A percentile compares a stretch with the other conserved stretches of the same genome.
These are phyloP conservation scores for Begonia masoniana DNA, from an alignment of 306 rosid genomes.

Conservation along the genomic window DNA sequence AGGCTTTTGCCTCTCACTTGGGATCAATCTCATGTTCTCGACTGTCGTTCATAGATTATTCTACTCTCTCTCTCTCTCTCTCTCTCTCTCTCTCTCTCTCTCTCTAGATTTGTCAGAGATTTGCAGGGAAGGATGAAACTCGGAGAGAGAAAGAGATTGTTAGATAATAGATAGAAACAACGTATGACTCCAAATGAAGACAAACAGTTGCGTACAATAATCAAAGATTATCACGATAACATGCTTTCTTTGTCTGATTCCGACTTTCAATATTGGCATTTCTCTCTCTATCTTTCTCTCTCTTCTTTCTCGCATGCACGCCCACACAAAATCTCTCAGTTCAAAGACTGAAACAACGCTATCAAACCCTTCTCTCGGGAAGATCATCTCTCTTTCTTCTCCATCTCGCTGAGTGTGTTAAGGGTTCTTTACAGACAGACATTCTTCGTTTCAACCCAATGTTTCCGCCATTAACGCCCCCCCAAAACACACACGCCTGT, in stretches of 20 bases:
- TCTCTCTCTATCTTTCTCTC: neutral
- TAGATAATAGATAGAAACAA: too few species aligned
- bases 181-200: neutral
- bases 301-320: neutral
- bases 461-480: slow-evolving; percentile 7
- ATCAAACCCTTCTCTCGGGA: slow-evolving; percentile 17
- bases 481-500: too few species aligned
- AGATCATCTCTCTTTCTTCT: slow-evolving; percentile 24
- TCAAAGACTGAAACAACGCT: neutral
- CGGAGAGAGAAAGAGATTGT: too few species aligned
- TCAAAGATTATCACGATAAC: slow-evolving; percentile 1
- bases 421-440: slow-evolving; percentile 25
- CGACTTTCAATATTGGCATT: too few species aligned
- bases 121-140: too few species aligned
- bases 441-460: slow-evolving; percentile 36
- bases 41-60: too few species aligned
- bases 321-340: neutral
- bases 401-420: neutral
- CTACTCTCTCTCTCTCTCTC: too few species aligned
- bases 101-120: too few species aligned
- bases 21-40: too few species aligned
- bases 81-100: too few species aligned
- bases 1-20: too few species aligned
- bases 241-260: neutral
- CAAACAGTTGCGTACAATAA: too few species aligned